phyloP scores from a whole-genome alignment of 1,139 yeast genomes.

The Schwanniomyces etchellsii region DNA sequence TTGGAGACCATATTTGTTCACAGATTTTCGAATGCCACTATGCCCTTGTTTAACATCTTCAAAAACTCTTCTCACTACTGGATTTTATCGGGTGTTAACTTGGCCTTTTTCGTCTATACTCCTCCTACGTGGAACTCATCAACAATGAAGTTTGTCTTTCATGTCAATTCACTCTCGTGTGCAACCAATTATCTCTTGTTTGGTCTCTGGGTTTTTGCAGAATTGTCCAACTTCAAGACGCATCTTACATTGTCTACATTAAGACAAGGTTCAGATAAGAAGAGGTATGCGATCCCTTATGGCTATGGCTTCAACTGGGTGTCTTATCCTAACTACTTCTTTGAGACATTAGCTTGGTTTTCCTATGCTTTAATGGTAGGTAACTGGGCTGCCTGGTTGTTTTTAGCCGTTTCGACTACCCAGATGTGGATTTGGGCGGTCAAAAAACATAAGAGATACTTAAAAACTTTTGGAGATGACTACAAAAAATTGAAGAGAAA shows the following conservation, averaged over 20 bases:
- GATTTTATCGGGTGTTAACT: constrained; percentile 74
- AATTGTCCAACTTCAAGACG: constrained; percentile 64
- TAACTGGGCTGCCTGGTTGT: constrained; percentile 71
- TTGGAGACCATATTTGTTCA: constrained; percentile 81
- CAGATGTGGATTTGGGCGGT: constrained; percentile 84
- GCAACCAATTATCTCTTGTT: constrained; percentile 24
- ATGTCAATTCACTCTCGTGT: constrained; percentile 25
- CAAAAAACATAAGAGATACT: constrained; percentile 63
- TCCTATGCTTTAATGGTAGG: constrained; percentile 65
- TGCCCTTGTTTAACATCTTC: constrained; percentile 85
- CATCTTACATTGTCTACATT: constrained; percentile 59
- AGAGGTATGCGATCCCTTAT: constrained; percentile 16
- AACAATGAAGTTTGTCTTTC: constrained; percentile 19
- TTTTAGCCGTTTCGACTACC: constrained; percentile 61
- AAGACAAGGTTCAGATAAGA: constrained; percentile 35
- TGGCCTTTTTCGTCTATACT: constrained; percentile 65
- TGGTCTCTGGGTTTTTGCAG: constrained; percentile 57
- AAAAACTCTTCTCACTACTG: constrained; percentile 90
- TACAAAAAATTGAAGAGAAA: constrained; percentile 67
- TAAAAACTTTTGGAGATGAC: constrained; percentile 65
- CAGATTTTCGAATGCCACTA: constrained; percentile 78
- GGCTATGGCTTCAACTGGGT: constrained; percentile 44
- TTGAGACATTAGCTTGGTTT: constrained; percentile 76
- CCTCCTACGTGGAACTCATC: constrained; percentile 28
- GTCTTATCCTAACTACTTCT: constrained; percentile 82